Evolutionary conservation across 345 rosid species (phyloP), one percentile per base, ranked within the genome.

Genomic region (Hibiscus mutabilis): DNA sequence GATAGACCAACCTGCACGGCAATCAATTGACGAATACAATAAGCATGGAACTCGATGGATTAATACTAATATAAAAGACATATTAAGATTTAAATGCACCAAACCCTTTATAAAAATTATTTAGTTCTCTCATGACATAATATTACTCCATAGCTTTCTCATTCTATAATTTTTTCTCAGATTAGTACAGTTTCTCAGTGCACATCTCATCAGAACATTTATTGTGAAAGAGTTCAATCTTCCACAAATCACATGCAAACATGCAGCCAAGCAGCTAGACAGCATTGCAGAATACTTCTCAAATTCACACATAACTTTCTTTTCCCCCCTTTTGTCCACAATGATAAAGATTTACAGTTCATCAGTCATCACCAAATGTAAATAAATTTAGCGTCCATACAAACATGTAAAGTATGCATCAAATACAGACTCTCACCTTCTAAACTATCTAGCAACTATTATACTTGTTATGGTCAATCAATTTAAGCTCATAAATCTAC

Each of bases 1-100:
- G 94, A 81, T 82, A 95, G 77, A 62, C 91, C 97, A 81, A 95
- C 96, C 99, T 95, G 87, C 8, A 46, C 29, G 31, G 21, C 68
- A 62, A 33, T 21, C 8, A 53, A 21, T 65, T 46, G 70, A 66
- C 16, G 37, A 47, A 47, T 8, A 47, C 22, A 25, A 24, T 13
- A 66, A 66, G 21, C 19, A 46, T 10, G 29, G 14, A 22, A 9
- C 4, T 25, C 24, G 22, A 46, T 24, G 37, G 14, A 66, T 46
- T 6, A 46, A 24, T 22, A 6, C 13, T 12, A 13, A 6, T 42
- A 46, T 3, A 8, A 3, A 66, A 25, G 70, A 57, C 35, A 15
- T 46, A 66, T 24, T 13, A 25, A 46, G 24, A 46, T 66, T 11
- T 24, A 66, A 15, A 15, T 44, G 35, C 69, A 14, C 21, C 69